Conservation (phyloP, 306 rosid species). For the Cicer judaicum region DNA sequence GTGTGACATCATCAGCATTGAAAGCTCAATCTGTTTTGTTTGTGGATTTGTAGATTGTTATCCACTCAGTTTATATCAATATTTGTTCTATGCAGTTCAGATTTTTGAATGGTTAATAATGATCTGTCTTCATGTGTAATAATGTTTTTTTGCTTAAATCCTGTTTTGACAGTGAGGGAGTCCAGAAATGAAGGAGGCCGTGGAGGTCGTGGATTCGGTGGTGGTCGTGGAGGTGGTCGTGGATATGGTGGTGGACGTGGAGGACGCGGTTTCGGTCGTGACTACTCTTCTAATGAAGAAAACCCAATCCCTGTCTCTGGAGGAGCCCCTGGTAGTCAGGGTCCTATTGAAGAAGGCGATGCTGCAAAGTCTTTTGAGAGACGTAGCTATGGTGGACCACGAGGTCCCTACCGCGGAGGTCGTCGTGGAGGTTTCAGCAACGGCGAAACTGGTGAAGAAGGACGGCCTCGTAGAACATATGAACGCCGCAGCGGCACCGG, state of each 20-base stretch:
- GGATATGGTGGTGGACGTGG: constrained; percentile 66
- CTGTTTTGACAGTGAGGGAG: constrained; percentile 69
- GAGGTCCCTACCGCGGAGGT: constrained; percentile 69
- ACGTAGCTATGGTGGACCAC: constrained; percentile 72
- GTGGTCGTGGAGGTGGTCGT: constrained; percentile 63
- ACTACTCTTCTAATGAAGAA: constrained; percentile 56
- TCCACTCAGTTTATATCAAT: neutral
- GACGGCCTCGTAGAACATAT: constrained; percentile 67
- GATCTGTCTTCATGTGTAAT: neutral
- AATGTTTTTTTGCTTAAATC: constrained; percentile 1
- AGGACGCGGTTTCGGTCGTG: constrained; percentile 53
- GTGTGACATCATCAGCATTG: neutral
- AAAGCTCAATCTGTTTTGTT: neutral
- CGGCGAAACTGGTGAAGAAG: constrained; percentile 80
- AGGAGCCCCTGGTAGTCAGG: constrained; percentile 55
- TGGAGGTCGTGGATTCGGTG: constrained; percentile 65
- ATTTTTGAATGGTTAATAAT: neutral
- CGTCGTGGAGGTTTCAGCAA: constrained; percentile 80
- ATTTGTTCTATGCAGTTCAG: neutral
- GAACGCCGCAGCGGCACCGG: constrained; percentile 98
- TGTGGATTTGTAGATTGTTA: neutral
- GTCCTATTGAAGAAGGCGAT: constrained; percentile 70
- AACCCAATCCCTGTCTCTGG: constrained; percentile 50
- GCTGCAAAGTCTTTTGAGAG: constrained; percentile 61
- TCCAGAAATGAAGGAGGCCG: constrained; percentile 68